phyloP scores from a whole-genome alignment of 2,329 filamentous ascomycete species.

The Fusarium irregulare region DNA sequence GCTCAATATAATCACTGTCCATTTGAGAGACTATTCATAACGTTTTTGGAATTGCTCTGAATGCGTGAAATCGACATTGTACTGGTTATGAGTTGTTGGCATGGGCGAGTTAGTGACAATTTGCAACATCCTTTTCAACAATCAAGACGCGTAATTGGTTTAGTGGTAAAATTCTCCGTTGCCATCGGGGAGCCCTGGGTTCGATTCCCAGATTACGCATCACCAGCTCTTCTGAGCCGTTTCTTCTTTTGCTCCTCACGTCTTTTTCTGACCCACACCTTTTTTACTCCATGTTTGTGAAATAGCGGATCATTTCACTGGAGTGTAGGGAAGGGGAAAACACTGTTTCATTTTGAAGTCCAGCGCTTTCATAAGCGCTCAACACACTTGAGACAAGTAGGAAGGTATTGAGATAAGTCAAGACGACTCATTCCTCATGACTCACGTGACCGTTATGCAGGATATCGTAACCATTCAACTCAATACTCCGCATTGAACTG shows the following conservation, averaged over 20 bases:
- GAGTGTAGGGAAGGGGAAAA: background rate
- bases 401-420: background rate
- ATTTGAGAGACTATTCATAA: background rate
- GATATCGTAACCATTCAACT: background rate
- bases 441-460: background rate
- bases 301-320: background rate
- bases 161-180: slow-evolving; percentile 13
- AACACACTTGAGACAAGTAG: background rate
- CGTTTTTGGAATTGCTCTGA: background rate
- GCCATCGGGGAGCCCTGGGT: slow-evolving; percentile 9
- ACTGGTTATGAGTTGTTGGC: background rate
- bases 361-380: background rate
- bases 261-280: background rate
- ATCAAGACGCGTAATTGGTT: background rate
- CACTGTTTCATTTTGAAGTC: background rate
- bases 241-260: background rate
- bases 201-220: slow-evolving; percentile 11
- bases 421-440: background rate
- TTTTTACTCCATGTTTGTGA: background rate
- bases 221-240: too few species aligned
- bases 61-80: background rate
- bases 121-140: background rate
- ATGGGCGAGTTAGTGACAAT: accelerated
- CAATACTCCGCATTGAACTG: background rate
- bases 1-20: background rate